Evolutionary conservation across 1,284 basidiomycete species (phyloP).

Genomic region (Ustilago shanxiensis): DNA sequence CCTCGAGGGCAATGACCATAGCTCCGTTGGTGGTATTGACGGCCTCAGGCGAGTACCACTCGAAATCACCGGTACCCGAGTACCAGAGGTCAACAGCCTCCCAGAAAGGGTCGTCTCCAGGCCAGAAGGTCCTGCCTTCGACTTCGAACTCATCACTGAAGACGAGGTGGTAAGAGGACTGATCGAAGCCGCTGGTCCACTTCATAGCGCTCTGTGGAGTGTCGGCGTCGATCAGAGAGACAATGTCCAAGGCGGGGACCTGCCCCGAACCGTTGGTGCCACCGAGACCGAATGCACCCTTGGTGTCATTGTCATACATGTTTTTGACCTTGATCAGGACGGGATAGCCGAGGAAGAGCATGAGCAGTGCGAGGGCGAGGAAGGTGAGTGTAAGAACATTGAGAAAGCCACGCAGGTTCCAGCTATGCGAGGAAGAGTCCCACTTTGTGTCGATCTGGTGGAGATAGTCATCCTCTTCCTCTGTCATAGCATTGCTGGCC

Average conservation of each 20-base stretch:
- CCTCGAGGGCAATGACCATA: constrained; percentile 60
- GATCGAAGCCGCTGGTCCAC: constrained; percentile 38
- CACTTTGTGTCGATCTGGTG: constrained; percentile 54
- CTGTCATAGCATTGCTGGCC: constrained; percentile 19
- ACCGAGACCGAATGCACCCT: constrained; percentile 75
- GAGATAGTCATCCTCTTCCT: constrained; percentile 64
- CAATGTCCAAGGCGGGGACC: constrained; percentile 52
- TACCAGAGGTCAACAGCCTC: constrained; percentile 69
- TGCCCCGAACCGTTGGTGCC: constrained; percentile 73
- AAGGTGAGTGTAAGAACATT: constrained; percentile 61
- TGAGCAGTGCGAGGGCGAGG: constrained; percentile 57
- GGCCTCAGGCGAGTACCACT: constrained; percentile 70
- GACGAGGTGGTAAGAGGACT: constrained; percentile 74
- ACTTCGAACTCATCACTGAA: constrained; percentile 80
- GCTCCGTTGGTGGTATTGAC: constrained; percentile 62
- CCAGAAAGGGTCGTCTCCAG: constrained; percentile 69
- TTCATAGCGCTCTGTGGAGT: constrained; percentile 47
- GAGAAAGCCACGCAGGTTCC: constrained; percentile 57
- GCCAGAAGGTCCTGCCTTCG: constrained; percentile 76
- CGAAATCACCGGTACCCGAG: constrained; percentile 65
- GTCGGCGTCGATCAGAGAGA: constrained; percentile 57
- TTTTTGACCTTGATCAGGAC: constrained; percentile 58
- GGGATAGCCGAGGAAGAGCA: constrained; percentile 68
- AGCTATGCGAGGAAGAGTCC: constrained; percentile 52
- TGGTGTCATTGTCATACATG: constrained; percentile 50